Evolutionary conservation across 75 land plant genomes (phyloP).

Genomic region (Sequoiadendron giganteum): DNA sequence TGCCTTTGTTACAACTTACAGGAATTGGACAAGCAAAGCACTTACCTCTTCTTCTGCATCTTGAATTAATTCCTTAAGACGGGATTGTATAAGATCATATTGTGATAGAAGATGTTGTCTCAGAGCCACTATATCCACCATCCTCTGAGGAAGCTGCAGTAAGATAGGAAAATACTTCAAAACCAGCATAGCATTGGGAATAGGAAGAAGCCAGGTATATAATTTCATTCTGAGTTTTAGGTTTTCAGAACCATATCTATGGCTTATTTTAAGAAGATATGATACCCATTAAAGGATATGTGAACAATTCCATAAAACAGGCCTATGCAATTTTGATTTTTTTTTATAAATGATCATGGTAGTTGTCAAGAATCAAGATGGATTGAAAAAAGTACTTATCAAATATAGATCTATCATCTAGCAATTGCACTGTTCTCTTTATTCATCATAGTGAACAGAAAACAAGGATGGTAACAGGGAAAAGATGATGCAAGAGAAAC

Average conservation of each 20-base stretch:
- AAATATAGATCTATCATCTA: neutral
- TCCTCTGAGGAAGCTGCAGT: conserved; percentile 78
- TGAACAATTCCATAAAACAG: neutral
- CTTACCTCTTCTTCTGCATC: conserved; percentile 86
- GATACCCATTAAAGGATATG: neutral
- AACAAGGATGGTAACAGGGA: neutral
- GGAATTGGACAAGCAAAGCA: neutral
- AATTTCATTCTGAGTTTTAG: neutral
- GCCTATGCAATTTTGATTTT: neutral
- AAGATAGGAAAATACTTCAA: conserved; percentile 1
- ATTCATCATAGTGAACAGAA: neutral
- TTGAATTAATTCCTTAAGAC: conserved; percentile 71
- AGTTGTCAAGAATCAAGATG: neutral
- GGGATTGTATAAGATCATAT: conserved; percentile 81
- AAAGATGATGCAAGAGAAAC: neutral
- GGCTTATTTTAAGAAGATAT: neutral
- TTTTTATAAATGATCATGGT: neutral
- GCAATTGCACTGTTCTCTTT: neutral
- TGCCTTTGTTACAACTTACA: neutral
- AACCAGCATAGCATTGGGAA: neutral
- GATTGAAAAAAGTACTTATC: neutral
- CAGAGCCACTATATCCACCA: conserved; percentile 69
- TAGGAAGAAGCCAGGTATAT: neutral
- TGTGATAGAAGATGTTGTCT: conserved; percentile 89
- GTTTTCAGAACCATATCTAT: neutral